Conservation (phyloP, 495 filamentous ascomycete species). For the Hypoxylon crocopeplum region DNA sequence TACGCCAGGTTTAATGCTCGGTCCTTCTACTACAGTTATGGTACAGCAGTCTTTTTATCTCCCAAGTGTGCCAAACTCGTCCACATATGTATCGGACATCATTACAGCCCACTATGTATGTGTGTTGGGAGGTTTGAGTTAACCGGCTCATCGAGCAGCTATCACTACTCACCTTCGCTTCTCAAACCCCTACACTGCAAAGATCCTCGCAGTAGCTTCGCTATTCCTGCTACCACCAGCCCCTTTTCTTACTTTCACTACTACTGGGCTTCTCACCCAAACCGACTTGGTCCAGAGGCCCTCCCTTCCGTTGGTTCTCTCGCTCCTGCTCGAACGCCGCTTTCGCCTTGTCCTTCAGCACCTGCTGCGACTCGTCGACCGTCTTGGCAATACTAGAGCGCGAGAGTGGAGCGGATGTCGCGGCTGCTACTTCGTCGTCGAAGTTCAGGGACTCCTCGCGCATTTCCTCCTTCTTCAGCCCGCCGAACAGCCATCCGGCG, state of each 20-base stretch:
- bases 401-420: background rate
- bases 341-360: constrained; percentile 44
- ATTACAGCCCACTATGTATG: too few relatives aligned
- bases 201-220: background rate
- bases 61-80: constrained; percentile 1
- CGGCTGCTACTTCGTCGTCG: constrained; percentile 20
- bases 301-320: constrained; percentile 56
- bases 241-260: constrained; percentile 37
- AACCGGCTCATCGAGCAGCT: too few relatives aligned
- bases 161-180: too few relatives aligned
- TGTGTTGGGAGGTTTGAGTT: too few relatives aligned
- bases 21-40: constrained; percentile 21
- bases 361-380: constrained; percentile 12
- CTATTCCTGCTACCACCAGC: constrained; percentile 38
- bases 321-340: constrained; percentile 59
- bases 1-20: constrained; percentile 19
- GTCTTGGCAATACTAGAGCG: constrained; percentile 25
- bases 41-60: constrained; percentile 22
- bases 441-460: constrained; percentile 42
- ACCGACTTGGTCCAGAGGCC: constrained; percentile 55
- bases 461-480: constrained; percentile 67
- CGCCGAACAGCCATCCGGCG: constrained; percentile 47
- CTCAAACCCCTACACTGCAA: background rate
- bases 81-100: constrained; percentile 3
- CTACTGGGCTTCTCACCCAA: constrained; percentile 20